Evolutionary conservation across 2,329 filamentous ascomycete species (phyloP).

Genomic region (Aspergillus pseudoterreus): DNA sequence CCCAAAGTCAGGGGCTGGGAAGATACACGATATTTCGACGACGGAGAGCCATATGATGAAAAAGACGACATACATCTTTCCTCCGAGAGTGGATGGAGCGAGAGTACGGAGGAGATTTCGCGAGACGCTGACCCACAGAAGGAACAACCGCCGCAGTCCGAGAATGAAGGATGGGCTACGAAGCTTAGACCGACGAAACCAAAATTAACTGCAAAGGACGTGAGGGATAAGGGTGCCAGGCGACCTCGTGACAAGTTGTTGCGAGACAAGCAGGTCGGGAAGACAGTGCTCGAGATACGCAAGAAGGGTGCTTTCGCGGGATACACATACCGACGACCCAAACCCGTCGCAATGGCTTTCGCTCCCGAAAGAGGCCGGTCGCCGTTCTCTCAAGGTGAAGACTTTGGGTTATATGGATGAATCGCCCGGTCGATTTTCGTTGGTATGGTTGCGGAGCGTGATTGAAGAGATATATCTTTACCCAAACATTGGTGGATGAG

Average conservation of each 20-base stretch:
- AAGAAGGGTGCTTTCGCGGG: slow-evolving; percentile 83
- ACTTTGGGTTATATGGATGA: slow-evolving; percentile 23
- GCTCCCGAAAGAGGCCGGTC: slow-evolving; percentile 31
- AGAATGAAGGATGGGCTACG: background rate
- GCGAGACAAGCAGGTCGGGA: slow-evolving; percentile 65
- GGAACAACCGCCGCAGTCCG: background rate
- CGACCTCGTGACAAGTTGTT: slow-evolving; percentile 80
- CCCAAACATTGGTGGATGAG: too few relatives aligned
- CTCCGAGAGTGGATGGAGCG: slow-evolving; percentile 10
- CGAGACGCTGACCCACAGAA: background rate
- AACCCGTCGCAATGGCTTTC: slow-evolving; percentile 31
- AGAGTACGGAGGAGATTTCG: slow-evolving; percentile 5
- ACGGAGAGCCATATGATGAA: slow-evolving; percentile 55
- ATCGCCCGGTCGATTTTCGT: too few relatives aligned
- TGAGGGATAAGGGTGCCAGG: slow-evolving; percentile 65
- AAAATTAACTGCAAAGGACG: slow-evolving; percentile 18
- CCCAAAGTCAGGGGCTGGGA: slow-evolving; percentile 66
- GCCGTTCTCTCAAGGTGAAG: slow-evolving; percentile 18
- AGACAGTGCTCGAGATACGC: slow-evolving; percentile 70
- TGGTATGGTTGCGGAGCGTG: too few relatives aligned
- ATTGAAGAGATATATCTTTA: too few relatives aligned
- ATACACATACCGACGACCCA: slow-evolving; percentile 70
- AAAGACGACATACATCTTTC: slow-evolving; percentile 11
- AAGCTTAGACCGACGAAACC: slow-evolving; percentile 7
- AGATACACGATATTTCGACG: slow-evolving; percentile 88